Conservation (phyloP, 495 filamentous ascomycete species). For the Hypoxylon cercidicola region DNA sequence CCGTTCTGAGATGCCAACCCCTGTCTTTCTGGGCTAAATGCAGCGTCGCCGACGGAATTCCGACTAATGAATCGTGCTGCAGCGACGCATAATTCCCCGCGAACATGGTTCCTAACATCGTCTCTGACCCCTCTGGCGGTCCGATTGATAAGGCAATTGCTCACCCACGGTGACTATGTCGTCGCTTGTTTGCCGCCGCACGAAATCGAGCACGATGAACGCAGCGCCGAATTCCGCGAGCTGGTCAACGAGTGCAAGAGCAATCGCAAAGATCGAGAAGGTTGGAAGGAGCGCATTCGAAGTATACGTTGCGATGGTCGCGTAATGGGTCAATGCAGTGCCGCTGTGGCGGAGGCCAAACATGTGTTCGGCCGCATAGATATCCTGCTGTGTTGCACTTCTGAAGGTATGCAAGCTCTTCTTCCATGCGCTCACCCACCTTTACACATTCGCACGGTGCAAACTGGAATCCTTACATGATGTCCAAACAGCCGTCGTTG, state of each 20-base stretch:
- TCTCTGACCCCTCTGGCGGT: slow-evolving; percentile 81
- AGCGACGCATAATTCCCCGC: slow-evolving; percentile 68
- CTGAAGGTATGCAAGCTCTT: slow-evolving; percentile 69
- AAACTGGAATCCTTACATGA: slow-evolving; percentile 29
- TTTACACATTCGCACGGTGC: slow-evolving; percentile 10
- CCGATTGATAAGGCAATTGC: slow-evolving; percentile 75
- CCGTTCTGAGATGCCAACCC: slow-evolving; percentile 34
- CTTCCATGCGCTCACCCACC: slow-evolving; percentile 8
- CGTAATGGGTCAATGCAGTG: slow-evolving; percentile 72
- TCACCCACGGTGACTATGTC: slow-evolving; percentile 87
- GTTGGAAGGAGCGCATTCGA: slow-evolving; percentile 67
- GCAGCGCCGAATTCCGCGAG: slow-evolving; percentile 65
- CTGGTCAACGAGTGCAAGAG: slow-evolving; percentile 69
- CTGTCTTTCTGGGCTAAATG: slow-evolving; percentile 30
- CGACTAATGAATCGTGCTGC: slow-evolving; percentile 52
- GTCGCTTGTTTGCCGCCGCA: slow-evolving; percentile 77
- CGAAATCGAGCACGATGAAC: slow-evolving; percentile 70
- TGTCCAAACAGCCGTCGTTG: slow-evolving; percentile 73
- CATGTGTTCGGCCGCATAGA: slow-evolving; percentile 87
- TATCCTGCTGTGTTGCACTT: slow-evolving; percentile 87
- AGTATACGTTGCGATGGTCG: slow-evolving; percentile 66
- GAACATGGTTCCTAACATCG: slow-evolving; percentile 90
- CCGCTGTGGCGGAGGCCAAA: slow-evolving; percentile 86
- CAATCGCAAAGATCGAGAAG: slow-evolving; percentile 62
- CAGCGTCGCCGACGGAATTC: slow-evolving; percentile 27